Evolutionary conservation across 169 alveolate species (phyloP), one percentile per base, ranked within the genome.

Genomic region (Plasmodium relictum): DNA sequence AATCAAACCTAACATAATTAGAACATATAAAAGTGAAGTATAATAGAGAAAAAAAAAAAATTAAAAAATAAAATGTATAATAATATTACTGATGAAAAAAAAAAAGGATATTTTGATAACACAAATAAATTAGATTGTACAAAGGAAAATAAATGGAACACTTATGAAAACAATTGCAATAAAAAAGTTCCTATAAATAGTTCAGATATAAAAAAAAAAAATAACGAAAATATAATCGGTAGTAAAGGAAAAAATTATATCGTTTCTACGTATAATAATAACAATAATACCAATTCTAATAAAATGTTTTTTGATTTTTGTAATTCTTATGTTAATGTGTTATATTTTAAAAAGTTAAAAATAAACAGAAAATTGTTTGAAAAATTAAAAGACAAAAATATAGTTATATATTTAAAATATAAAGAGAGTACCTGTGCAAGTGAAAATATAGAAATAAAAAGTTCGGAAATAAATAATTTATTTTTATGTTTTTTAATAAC

Each of bases 371-470:
- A 26, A 66, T 54, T 83, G 39, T 83, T 83, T 50, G 83, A 42
- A 68, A 83, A 83, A 68, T 54, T 83, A 72, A 56, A 83, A 83
- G 56, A 83, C 31, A 83, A 83, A 52, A 65, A 83, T 24, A 68
- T 83, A 4, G 76, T 83, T 16, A 83, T 83, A 68, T 83, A 83
- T 61, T 68, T 83, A 54, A 83, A 83, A 59, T 83, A 83, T 62
- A 83, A 83, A 68, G 83, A 68, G 8, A 83, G 68, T 26, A 68
- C 71, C 5, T 83, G 91, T 48, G 68, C 91, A 68, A 83, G 91
- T 52, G 54, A 83, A 68, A 61, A 68, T 45, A 83, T 83, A 59
- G 37, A 83, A 50, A 39, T 83, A 58, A 50, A 48, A 24, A n/a
- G 37, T 20, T 24, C 80, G 5, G 91, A 83, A 69, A 83, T 83